Base-by-base conservation (phyloP, 108 stramenopile species). In the Fistulifera pelliculosa region DNA sequence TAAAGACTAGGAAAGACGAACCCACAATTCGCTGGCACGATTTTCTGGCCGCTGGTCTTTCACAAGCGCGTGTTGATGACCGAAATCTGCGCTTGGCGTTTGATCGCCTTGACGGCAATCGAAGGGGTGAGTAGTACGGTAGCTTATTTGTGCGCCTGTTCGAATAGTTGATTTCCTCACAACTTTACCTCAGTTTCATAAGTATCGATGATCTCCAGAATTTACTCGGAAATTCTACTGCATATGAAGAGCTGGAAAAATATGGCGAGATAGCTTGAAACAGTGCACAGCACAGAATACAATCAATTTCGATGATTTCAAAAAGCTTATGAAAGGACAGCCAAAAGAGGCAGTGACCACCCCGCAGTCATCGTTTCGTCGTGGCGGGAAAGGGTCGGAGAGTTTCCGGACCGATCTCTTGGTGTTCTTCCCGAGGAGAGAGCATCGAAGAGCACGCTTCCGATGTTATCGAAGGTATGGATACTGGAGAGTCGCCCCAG, bases 11-110 rank as follows among this genome's bases (percentile, higher is more conserved):
- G 22, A 78, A 79, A 48, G 66, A 52, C 21, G 75, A 81, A 54
- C 58, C 71, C 31, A 82, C 73, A 16, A 85, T 91, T 69, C 78
- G 77, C 18, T 91, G 83, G 80, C 90, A 87, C 55, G 83, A 91
- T 45, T 91, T 91, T 48, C 82, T 91, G 26, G 81, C 90, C 5
- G 85, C 83, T 50, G 83, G 82, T n/a, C 66, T 91, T 12, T 80
- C 77, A 17, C 83, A 85, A 60, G 80, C 80, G 41, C 64, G 80
- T 45, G 68, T 81, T 27, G 90, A 91, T 52, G 85, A 91, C 35
- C 70, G 90, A 10, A 91, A 91, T 48, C 65, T 91, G 16, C 64
- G 44, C 48, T 63, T 91, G 27, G 90, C 90, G 0, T 91, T 91
- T 67, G 80, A 87, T 65, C 79, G 85, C 22, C 55, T 91, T 27